These are phyloP conservation scores for Fraxinus angustifolia DNA, from an alignment of 305 asterid genomes.

Conservation along the genomic window DNA sequence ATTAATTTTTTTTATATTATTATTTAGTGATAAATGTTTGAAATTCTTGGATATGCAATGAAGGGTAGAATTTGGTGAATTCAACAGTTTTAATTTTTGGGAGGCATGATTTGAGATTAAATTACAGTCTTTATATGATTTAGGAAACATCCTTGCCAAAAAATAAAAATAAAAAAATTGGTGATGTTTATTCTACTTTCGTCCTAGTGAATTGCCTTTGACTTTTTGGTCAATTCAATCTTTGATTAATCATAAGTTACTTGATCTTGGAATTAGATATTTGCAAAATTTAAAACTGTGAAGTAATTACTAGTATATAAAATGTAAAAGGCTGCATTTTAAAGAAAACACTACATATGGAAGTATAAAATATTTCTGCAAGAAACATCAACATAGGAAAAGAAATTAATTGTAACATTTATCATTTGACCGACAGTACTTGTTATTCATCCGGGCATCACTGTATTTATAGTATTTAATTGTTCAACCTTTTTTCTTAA, in stretches of 20 bases:
- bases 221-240: not conserved
- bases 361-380: not conserved
- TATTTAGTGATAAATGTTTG: slow-evolving; percentile 2
- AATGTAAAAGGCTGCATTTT: not conserved
- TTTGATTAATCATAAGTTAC: not conserved
- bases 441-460: not conserved
- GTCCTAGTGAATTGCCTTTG: not conserved
- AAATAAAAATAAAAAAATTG: not conserved
- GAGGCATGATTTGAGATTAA: not conserved
- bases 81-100: not conserved
- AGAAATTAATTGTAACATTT: not conserved
- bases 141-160: not conserved
- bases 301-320: not conserved
- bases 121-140: not conserved
- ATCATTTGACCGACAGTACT: not conserved
- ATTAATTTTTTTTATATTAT: not conserved
- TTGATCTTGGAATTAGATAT: not conserved
- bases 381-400: not conserved
- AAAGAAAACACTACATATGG: not conserved
- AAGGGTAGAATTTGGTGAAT: not conserved
- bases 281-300: not conserved
- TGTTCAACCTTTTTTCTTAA: not conserved
- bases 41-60: not conserved
- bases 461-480: not conserved
- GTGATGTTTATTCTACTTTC: not conserved